Conservation (phyloP, 345 rosid genomes). For the Microcos paniculata region DNA sequence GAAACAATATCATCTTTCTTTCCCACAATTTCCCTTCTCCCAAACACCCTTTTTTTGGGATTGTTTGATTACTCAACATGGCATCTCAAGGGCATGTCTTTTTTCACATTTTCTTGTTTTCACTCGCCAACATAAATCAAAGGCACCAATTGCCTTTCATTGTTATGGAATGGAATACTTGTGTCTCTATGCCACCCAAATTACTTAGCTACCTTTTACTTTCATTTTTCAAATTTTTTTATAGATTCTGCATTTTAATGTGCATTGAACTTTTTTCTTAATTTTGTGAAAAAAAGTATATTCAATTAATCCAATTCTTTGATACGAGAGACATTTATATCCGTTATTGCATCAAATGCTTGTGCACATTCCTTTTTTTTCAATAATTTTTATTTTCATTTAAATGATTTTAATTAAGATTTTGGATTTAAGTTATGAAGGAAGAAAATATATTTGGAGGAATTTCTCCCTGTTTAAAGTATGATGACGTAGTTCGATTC, state of each 20-base stretch:
- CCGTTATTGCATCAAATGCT: too few species aligned
- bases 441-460: too few species aligned
- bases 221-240: not conserved
- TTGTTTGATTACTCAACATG: constrained; percentile 29
- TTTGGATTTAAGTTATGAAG: too few species aligned
- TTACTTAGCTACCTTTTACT: not conserved
- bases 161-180: constrained; percentile 9
- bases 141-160: constrained; percentile 2
- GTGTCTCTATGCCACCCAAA: not conserved
- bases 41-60: constrained; percentile 20
- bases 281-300: too few species aligned
- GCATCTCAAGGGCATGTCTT: constrained; percentile 22
- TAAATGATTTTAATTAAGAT: too few species aligned
- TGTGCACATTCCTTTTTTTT: too few species aligned
- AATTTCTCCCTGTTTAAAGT: too few species aligned
- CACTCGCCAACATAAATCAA: not conserved
- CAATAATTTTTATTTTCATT: too few species aligned
- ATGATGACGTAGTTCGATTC: too few species aligned
- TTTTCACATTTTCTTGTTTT: constrained; percentile 11
- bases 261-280: too few species aligned
- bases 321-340: not conserved
- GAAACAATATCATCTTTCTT: constrained; percentile 35
- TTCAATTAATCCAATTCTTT: too few species aligned
- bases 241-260: too few species aligned
- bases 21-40: constrained; percentile 17